Base-by-base conservation (phyloP, 768 basidiomycete species). In the Mrakia gelida region DNA sequence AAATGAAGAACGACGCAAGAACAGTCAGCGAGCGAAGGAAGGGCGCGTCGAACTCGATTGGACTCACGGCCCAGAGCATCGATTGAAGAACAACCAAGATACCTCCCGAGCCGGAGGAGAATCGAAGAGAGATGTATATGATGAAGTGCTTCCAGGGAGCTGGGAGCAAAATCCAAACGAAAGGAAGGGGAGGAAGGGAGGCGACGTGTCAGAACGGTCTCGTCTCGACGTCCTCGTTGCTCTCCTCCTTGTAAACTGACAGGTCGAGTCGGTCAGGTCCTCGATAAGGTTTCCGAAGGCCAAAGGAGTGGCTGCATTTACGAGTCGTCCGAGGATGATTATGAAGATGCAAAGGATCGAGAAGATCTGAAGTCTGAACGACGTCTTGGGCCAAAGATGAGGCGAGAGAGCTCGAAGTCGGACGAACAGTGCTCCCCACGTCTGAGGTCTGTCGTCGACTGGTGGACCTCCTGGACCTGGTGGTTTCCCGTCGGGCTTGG, bases 341-440 rank as follows among this genome's bases (percentile, higher is more conserved):
- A 95, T 86, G 45, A 90, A 32, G 54, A 93, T 86, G 83, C 94
- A 94, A 10, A 92, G 73, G 13, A 87, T 88, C 8, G 91, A 92
- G 75, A 92, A 84, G 61, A 91, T 81, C 83, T 95, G 93, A 6
- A 96, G 87, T 77, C 87, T 87, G 45, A 83, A 82, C 79, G 86
- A 88, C 80, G 89, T 91, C 49, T 87, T 87, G 8, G 94, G 94
- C 93, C 94, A 96, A 13, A 96, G 88, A 85, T 92, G 92, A 1
- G 94, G 94, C 21, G 87, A 84, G 61, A 96, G 86, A 68, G 88
- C 88, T 70, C 86, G 85, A 77, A 95, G 85, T 63, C 93, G 89
- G 23, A 83, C 86, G 84, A 88, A 87, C 54, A 93, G 71, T 7
- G 21, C 18, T n/a, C 54, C 67, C 75, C 75, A 76, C 5, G 65